These are phyloP conservation scores for Gynochthodes officinalis DNA, from an alignment of 257 asterid species.

Conservation along the genomic window DNA sequence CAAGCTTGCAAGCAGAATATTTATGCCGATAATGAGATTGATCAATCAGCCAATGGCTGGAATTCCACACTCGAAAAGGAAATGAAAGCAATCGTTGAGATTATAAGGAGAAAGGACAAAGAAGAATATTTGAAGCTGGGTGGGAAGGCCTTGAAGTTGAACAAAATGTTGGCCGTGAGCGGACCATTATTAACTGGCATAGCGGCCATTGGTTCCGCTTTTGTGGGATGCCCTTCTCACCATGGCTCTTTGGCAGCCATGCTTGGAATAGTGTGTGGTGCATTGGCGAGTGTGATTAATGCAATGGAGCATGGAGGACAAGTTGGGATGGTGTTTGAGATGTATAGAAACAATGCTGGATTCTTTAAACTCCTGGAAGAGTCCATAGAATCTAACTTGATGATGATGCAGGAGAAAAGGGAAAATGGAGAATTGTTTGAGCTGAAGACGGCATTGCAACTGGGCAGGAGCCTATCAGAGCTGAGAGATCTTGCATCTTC, in stretches of 20 bases:
- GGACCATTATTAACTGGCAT: conserved; percentile 66
- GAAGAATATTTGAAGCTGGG: conserved; percentile 54
- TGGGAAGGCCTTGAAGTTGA: conserved; percentile 45
- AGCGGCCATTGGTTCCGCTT: conserved; percentile 52
- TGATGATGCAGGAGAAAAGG: conserved; percentile 13
- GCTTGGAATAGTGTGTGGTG: conserved; percentile 53
- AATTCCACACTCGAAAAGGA: conserved; percentile 45
- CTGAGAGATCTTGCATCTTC: conserved; percentile 45
- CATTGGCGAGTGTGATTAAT: conserved; percentile 61
- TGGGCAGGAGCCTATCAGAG: conserved; percentile 69
- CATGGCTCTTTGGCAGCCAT: conserved; percentile 34
- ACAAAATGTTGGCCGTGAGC: conserved; percentile 39
- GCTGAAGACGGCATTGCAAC: conserved; percentile 55
- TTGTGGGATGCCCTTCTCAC: conserved; percentile 25
- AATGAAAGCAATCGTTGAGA: conserved; percentile 37
- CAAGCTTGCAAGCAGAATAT: not conserved
- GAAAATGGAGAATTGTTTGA: conserved; percentile 38
- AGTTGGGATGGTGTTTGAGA: conserved; percentile 84
- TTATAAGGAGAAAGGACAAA: conserved; percentile 37
- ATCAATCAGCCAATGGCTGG: conserved; percentile 44
- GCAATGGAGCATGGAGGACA: conserved; percentile 69
- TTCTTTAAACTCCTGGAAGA: conserved; percentile 61
- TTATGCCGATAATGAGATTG: not conserved
- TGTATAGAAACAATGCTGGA: conserved; percentile 77
- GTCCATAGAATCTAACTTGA: conserved; percentile 44